phyloP scores from a whole-genome alignment of 2,329 filamentous ascomycete species.

The Cyphellophora europaea region DNA sequence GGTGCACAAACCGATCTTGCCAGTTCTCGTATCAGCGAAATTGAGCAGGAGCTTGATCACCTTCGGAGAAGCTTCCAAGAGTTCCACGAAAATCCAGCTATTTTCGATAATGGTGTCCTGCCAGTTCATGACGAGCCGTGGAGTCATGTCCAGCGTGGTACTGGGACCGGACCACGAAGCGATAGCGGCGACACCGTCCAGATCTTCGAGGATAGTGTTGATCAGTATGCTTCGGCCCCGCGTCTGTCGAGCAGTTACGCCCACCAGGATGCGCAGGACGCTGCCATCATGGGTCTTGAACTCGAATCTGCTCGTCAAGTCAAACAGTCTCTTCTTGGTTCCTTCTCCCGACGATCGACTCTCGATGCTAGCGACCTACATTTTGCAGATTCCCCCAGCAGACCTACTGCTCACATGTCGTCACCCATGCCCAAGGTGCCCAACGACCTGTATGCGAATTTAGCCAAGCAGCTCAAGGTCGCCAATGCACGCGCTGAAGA shows the following conservation, averaged over 20 bases:
- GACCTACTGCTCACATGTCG: background rate
- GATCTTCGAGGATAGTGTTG: constrained; percentile 18
- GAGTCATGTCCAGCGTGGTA: constrained; percentile 3
- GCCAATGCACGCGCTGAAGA: constrained; percentile 29
- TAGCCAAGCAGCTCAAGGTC: constrained; percentile 27
- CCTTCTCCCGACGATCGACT: constrained; percentile 25
- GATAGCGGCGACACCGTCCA: constrained; percentile 14
- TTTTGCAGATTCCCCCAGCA: constrained; percentile 18
- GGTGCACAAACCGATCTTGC: constrained; percentile 3
- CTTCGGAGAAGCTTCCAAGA: constrained; percentile 17
- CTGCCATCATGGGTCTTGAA: constrained; percentile 24
- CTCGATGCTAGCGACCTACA: constrained; percentile 12
- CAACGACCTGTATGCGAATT: constrained; percentile 27
- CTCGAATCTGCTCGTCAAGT: constrained; percentile 30
- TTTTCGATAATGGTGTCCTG: background rate
- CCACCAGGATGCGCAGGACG: constrained; percentile 18
- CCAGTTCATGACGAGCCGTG: constrained; percentile 1
- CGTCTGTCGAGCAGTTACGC: constrained; percentile 4
- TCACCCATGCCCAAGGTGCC: background rate
- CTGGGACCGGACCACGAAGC: constrained; percentile 2
- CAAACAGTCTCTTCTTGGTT: constrained; percentile 30
- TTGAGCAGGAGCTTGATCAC: constrained; percentile 20
- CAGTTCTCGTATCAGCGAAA: constrained; percentile 15
- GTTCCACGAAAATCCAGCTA: constrained; percentile 1
- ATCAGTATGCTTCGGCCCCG: constrained; percentile 16